Evolutionary conservation across 2,329 filamentous ascomycete genomes (phyloP), one percentile per base, ranked within the genome.

Genomic region (Penicillium sp.): DNA sequence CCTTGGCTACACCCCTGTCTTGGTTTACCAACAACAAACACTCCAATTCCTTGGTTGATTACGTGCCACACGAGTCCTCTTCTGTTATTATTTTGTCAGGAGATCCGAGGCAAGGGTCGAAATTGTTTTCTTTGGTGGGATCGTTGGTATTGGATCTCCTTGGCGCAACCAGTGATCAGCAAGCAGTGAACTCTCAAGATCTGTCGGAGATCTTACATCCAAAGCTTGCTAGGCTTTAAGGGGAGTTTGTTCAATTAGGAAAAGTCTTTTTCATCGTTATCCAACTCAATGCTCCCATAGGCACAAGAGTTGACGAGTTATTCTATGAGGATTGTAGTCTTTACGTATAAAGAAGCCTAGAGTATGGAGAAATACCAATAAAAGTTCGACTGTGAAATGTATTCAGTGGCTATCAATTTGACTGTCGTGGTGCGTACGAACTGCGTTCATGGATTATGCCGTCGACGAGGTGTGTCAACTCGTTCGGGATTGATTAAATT

Each of bases 1-100:
- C 52, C 42, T 45, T 54, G 52, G 52, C 52, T 32, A 45, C 13
- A 11, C 52, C 52, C 42, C 52, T 54, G 29, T 54, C 52, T 39
- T 50, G 34, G 34, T 50, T 50, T 34, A 45, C 47, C 47, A 42
- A 13, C 24, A 13, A 4, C 40, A 39, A 47, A 14, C 43, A 29
- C 31, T 16, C 52, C 5, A 24, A 45, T 32, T 45, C 42, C 11
- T 21, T 54, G 3, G 47, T 34, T 8, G 40, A 40, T 16, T 45
- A 34, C 5, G 22, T 45, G 3, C 52, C 52, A 4, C 27, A 54
- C 5, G 34, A 44, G 11, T 45, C 47, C 13, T 49, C 46, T 9
- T 54, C 52, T 5, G 52, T 54, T 9, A 45, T 54, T 32, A 16
- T 54, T 8, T 18, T 54, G 5, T 43, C 39, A 2, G 18, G 8